Base-by-base conservation (phyloP, 2,329 filamentous ascomycete genomes). In the Lachnellula willkommii region DNA sequence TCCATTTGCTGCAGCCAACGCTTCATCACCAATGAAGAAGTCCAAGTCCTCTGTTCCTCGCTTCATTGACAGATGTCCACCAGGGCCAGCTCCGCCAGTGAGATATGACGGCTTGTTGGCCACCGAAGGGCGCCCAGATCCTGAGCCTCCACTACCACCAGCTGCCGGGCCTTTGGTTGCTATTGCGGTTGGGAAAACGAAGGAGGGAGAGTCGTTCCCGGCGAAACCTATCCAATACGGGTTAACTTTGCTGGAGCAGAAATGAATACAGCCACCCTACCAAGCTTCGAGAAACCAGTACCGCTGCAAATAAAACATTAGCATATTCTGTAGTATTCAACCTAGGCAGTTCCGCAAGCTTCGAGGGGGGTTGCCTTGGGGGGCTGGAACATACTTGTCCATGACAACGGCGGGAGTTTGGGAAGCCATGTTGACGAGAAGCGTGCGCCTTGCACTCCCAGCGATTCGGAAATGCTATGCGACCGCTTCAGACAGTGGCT, bases 341-440 rank as follows among this genome's bases (percentile, higher is more conserved):
- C 17, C 28, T 35, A 48, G 28, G 7, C 12, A 5, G 9, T 22
- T 26, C 9, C 46, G 2, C 37, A 47, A 37, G 50, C 20, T 50
- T 7, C n/a, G 12, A 12, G 47, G 48, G 47, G 45, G 50, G 40
- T 50, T 58, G 52, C 45, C 54, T 63, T 56, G 70, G 66, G 67
- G 69, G 48, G 67, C 69, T 61, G 69, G 67, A 69, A 73, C 90
- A 77, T 87, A 96, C 94, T 99, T 99, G 94, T 99, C 94, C 93
- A 99, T 99, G 90, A 99, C 94, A 96, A 99, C 94, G 89, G 94
- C 94, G 70, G 94, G 94, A 73, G 94, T 97, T 85, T 97, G 93
- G 79, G 89, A 88, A 72, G 94, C 93, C 94, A 99, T 99, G 68
- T 72, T 79, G 72, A 69, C 64, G 50, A 55, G 53, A 60, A 60